Base-by-base conservation (phyloP, 352 stramenopile species). In the Phytopythium cucurbitacearum region DNA sequence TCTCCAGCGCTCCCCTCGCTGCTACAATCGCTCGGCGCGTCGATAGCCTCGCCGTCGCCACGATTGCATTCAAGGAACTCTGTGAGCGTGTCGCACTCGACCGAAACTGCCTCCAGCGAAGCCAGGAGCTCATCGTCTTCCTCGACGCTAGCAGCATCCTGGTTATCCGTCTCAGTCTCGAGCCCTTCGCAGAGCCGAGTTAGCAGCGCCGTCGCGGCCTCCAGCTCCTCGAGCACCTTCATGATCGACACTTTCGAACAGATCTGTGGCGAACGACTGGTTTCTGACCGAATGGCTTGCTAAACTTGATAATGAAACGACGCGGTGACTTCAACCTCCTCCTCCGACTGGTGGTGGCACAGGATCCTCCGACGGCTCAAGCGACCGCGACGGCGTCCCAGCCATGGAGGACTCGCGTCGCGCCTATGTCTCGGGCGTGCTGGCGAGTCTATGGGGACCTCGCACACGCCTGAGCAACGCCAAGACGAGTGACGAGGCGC, bases 401-500 rank as follows among this genome's bases (percentile, higher is more conserved):
- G 43, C 35, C 21, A 65, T 57, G 41, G 53, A 53, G 5, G 76
- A 87, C 45, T 71, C 71, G 50, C 74, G 80, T 7, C 78, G 73
- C 9, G 64, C 57, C 34, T 94, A 91, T 46, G 60, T 91, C 45
- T 58, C 71, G 7, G 72, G 61, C 51, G 50, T 94, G 40, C 73
- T 94, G 11, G 57, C 71, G 46, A 75, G 76, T 53, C 60, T 94
- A 28, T 94, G 80, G 79, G 67, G 79, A 0, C 73, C 60, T 3
- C 59, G 67, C 9, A 59, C 76, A 13, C 60, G 61, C 12, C 15
- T 91, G n/a, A 65, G 61, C 15, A 52, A 56, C 3, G 60, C 63
- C 34, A 79, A 86, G 33, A 33, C 46, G 15, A 76, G 69, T 0
- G 61, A 88, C 8, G 64, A 76, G 5, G 83, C 83, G 7, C 44